These are phyloP conservation scores for Globisporangium iwayamae DNA, from an alignment of 352 stramenopile genomes.

Conservation along the genomic window DNA sequence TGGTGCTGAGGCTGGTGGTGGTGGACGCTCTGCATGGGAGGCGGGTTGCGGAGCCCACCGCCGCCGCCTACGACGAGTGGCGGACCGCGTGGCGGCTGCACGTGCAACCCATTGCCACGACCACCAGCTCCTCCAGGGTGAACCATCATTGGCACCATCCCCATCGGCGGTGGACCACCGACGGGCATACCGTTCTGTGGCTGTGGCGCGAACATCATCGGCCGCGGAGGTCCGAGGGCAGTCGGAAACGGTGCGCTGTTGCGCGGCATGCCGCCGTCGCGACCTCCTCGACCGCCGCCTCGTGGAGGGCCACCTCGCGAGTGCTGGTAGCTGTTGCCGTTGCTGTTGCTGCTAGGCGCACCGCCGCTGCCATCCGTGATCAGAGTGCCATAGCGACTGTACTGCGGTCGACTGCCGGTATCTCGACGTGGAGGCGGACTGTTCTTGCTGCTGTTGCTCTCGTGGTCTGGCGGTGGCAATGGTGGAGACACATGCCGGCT, in stretches of 20 bases:
- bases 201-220: neutral
- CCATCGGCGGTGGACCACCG: conserved; percentile 3
- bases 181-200: neutral
- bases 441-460: conserved; percentile 3
- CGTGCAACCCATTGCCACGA: conserved; percentile 2
- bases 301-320: neutral
- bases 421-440: neutral
- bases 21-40: neutral
- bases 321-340: neutral
- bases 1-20: neutral
- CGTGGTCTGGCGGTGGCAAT: conserved; percentile 1
- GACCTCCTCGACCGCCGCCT: conserved; percentile 4
- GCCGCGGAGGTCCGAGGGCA: neutral
- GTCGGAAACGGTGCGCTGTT: neutral
- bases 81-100: conserved; percentile 2
- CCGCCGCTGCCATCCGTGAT: neutral
- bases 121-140: neutral
- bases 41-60: neutral
- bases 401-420: conserved; percentile 9
- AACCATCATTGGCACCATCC: conserved; percentile 7
- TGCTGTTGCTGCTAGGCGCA: conserved; percentile 1
- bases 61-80: neutral
- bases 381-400: conserved; percentile 11
- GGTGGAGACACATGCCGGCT: conserved; percentile 5
- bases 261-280: neutral